Evolutionary conservation across 2,329 filamentous ascomycete species (phyloP), one percentile per base, ranked within the genome.

Genomic region (Raffaelea albimanens): DNA sequence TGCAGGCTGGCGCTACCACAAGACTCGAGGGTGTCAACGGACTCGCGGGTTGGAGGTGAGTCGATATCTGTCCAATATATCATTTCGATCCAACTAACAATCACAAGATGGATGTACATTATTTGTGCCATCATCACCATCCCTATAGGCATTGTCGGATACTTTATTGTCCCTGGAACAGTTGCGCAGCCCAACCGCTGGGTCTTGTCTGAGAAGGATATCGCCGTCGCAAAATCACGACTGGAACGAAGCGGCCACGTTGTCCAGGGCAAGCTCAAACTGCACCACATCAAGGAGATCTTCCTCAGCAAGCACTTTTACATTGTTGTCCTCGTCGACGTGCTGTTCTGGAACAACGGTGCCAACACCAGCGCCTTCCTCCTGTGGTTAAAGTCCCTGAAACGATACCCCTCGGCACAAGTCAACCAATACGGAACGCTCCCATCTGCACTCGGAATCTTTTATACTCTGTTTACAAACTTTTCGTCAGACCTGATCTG

Each of bases 341-440:
- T 76, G 4, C 63, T 80, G 20, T 80, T 80, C 60, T 80, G 73
- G 72, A 78, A 79, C 49, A 66, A 67, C 5, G 59, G 67, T 18
- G 70, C 62, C 39, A 60, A 74, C 42, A 69, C 67, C 1, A 65
- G 58, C 5, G 63, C 68, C 1, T 75, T 73, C 49, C 57, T 79
- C 3, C 64, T 82, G 0, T 81, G 76, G 76, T 61, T 81, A 41
- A 80, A 80, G 59, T 75, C 69, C 48, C 55, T 80, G 14, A 20
- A 44, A 4, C 46, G 49, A 13, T 51, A 46, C 19, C 18, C 11
- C 16, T 29, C 18, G 5, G 21, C 49, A 3, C 13, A 36, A 10
- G 40, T 51, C 20, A 51, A 51, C 49, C 38, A 48, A 9, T 39
- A 47, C 4, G 44, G 49, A 9, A 20, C 49, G 2, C 41, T 39